Evolutionary conservation across 345 rosid species (phyloP), one percentile per base, ranked within the genome.

Genomic region (Firmiana major): DNA sequence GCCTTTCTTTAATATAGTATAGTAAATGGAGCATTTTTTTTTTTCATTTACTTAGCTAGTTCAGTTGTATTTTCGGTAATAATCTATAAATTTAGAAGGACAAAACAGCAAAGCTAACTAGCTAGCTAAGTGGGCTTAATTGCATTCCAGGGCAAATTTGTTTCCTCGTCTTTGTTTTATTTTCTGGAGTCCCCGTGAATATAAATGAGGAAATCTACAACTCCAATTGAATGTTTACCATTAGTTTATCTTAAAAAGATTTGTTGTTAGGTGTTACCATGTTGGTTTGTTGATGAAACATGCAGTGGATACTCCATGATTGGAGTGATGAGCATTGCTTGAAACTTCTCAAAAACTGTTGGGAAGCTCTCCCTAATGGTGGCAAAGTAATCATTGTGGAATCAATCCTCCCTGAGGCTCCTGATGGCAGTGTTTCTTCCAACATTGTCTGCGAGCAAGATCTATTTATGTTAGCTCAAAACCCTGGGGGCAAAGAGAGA

Each of bases 361-460:
- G 75, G 77, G 84, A 84, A 76, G 82, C 87, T 40, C 64, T 87
- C 2, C 88, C 89, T 0, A 6, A 63, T 1, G 49, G 68, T 13
- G 90, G 91, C 16, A 89, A 86, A 79, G 85, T 83, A 5, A 85
- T 88, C 12, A 43, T 88, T 5, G 81, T 81, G 72, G 87, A 88
- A 59, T 63, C 85, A 0, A 81, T 89, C 77, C 78, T 84, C 31
- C 85, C 92, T 2, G 73, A 21, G 68, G 54, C 55, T 6, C 81
- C 86, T 0, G 80, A 85, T 54, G 75, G 63, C 65, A 63, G 75
- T 0, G 81, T 83, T 34, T 73, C 84, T 10, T 79, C 89, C 0
- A 82, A 82, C 51, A 81, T 85, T 38, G 89, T 79, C 8, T 85
- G 53, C 42, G 80, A 73, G 65, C 82, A 79, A 76, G 91, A 86